Percentiles rank a stretch among this genome's conserved stretches.
Evolutionary conservation across 2,329 filamentous ascomycete genomes (phyloP).

Genomic region (Diaporthe ampelina): DNA sequence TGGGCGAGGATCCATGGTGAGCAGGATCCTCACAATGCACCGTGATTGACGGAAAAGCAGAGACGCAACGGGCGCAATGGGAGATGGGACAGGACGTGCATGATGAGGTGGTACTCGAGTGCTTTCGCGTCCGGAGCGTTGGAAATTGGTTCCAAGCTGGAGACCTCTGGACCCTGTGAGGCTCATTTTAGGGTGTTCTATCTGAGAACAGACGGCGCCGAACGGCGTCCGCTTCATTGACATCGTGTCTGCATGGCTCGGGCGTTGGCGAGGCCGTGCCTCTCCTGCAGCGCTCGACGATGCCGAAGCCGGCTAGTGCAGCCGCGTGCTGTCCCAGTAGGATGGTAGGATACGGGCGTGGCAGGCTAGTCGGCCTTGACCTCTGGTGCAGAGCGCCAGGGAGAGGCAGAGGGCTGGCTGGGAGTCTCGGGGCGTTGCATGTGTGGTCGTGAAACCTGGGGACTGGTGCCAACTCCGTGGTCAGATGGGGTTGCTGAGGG

Average conservation of each 20-base stretch:
- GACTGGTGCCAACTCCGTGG: constrained; percentile 13
- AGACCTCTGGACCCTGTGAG: constrained; percentile 28
- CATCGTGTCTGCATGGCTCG: constrained; percentile 24
- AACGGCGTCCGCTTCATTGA: constrained; percentile 12
- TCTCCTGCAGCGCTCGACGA: background rate
- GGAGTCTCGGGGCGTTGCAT: background rate
- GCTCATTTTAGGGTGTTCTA: constrained; percentile 26
- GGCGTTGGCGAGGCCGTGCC: constrained; percentile 11
- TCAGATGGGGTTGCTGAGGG: background rate
- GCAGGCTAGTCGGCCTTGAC: constrained; percentile 3
- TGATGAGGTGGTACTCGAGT: constrained; percentile 28
- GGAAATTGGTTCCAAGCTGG: constrained; percentile 24
- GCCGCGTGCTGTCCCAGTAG: constrained; percentile 20
- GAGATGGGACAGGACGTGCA: constrained; percentile 18
- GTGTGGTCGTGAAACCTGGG: constrained; percentile 18
- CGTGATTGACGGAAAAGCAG: constrained; percentile 29
- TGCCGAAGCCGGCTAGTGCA: constrained; percentile 17
- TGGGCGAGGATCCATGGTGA: background rate
- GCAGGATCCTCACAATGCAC: constrained; percentile 1
- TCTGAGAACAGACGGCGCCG: constrained; percentile 30
- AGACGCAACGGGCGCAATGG: constrained; percentile 14
- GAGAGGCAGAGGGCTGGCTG: background rate
- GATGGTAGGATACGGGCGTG: constrained; percentile 9
- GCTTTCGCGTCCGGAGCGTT: constrained; percentile 26
- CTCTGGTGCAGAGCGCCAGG: background rate